Percentiles rank a stretch among this genome's conserved stretches.
These are phyloP conservation scores for Jaltomata sinuosa DNA, from an alignment of 257 asterid species.

Conservation along the genomic window DNA sequence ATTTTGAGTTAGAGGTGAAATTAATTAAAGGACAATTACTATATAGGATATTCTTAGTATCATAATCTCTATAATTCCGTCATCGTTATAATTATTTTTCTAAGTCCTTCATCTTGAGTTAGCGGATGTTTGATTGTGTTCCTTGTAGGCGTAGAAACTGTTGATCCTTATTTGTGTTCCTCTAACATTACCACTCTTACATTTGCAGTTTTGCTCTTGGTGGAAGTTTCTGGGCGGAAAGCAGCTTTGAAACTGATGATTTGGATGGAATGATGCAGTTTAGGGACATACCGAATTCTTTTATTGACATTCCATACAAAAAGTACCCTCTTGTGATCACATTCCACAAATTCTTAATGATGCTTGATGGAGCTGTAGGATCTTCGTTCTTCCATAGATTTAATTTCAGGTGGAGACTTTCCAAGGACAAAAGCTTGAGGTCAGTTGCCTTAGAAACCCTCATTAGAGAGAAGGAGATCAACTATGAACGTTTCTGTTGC, in stretches of 20 bases:
- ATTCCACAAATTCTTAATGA: constrained; percentile 57
- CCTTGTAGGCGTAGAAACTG: not conserved
- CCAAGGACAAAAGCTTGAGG: constrained; percentile 13
- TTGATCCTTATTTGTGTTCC: not conserved
- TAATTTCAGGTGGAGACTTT: constrained; percentile 4
- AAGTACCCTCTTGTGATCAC: constrained; percentile 56
- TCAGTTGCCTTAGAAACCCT: constrained; percentile 38
- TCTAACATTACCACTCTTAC: not conserved
- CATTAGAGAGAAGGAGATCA: constrained; percentile 44
- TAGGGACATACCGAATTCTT: constrained; percentile 45
- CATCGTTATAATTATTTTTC: too few relatives aligned
- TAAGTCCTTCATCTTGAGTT: too few relatives aligned
- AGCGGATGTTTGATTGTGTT: not conserved
- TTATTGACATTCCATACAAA: constrained; percentile 24
- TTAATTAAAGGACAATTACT: not conserved
- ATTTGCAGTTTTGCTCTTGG: constrained; percentile 29
- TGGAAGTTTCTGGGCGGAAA: constrained; percentile 6
- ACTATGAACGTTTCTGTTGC: constrained; percentile 33
- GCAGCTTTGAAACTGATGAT: constrained; percentile 28
- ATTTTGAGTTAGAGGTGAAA: not conserved
- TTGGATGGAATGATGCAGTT: constrained; percentile 35
- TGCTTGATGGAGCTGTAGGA: constrained; percentile 57
- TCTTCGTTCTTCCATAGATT: constrained; percentile 46
- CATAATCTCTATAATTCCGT: too few relatives aligned
- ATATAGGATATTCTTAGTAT: too few relatives aligned